These are phyloP conservation scores for Penicillium soppii DNA, from an alignment of 495 filamentous ascomycete genomes.

Conservation along the genomic window DNA sequence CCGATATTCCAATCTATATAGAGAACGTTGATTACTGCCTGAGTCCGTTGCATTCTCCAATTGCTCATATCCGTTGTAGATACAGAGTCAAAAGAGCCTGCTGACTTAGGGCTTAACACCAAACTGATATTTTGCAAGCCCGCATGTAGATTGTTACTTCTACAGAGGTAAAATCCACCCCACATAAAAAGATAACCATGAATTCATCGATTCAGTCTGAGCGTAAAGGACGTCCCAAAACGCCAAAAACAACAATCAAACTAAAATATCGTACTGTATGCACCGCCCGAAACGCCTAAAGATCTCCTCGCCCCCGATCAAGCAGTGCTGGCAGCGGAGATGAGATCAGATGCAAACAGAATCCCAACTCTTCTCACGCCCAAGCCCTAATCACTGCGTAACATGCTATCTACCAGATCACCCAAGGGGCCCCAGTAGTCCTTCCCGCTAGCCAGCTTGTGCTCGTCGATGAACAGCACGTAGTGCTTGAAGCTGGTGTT, in stretches of 20 bases:
- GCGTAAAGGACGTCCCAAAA: slow-evolving; percentile 7
- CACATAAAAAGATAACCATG: background rate
- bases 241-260: slow-evolving; percentile 16
- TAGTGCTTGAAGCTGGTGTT: slow-evolving; percentile 99
- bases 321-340: background rate
- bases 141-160: no score
- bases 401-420: slow-evolving; percentile 94
- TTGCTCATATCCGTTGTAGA: no score
- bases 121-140: no score
- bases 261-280: slow-evolving; percentile 19
- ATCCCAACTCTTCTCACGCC: slow-evolving; percentile 8
- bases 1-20: no score
- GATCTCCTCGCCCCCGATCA: slow-evolving; percentile 8
- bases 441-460: slow-evolving; percentile 82
- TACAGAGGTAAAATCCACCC: background rate
- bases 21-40: no score
- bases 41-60: no score
- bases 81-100: no score
- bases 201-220: background rate
- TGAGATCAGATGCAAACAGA: slow-evolving; percentile 10
- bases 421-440: slow-evolving; percentile 98
- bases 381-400: slow-evolving; percentile 74
- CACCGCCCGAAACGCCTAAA: slow-evolving; percentile 28
- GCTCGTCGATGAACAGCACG: slow-evolving; percentile 94
- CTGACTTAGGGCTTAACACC: no score